Evolutionary conservation across 202 grass and related monocot genomes (phyloP).

Genomic region (Zizania palustris): DNA sequence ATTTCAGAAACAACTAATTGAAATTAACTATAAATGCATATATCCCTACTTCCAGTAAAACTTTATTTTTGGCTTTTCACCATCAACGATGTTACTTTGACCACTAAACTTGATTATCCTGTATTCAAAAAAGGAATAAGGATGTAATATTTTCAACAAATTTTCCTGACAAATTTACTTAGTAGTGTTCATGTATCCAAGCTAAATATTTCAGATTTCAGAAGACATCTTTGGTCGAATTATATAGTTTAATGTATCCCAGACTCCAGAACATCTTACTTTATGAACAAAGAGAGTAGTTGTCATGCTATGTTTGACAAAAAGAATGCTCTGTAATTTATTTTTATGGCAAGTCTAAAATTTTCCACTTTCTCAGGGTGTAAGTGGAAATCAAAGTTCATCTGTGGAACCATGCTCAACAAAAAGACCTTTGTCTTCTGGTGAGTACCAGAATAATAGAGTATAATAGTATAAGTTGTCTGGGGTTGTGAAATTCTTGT

Average conservation of each 20-base stretch:
- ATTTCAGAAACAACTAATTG: neutral
- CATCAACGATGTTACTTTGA: neutral
- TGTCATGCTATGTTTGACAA: conserved; percentile 12
- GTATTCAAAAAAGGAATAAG: too few species aligned
- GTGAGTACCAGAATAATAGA: conserved; percentile 15
- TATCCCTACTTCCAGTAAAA: neutral
- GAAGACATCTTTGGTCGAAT: neutral
- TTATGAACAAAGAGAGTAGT: neutral
- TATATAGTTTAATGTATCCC: neutral
- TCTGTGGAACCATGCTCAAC: conserved; percentile 31
- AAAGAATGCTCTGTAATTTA: conserved; percentile 12
- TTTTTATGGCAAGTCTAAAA: conserved; percentile 13
- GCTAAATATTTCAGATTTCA: neutral
- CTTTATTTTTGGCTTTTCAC: neutral
- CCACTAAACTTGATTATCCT: too few species aligned
- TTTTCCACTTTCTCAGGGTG: conserved; percentile 44
- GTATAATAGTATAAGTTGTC: neutral
- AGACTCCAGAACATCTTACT: neutral
- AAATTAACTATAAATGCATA: neutral
- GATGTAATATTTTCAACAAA: too few species aligned
- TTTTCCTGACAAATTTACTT: too few species aligned
- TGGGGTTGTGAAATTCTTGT: conserved; percentile 13
- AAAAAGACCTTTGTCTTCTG: conserved; percentile 31
- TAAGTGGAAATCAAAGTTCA: conserved; percentile 37
- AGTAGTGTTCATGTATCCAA: neutral